phyloP scores from a whole-genome alignment of 2,329 filamentous ascomycete species.

The Coniochaeta sp. region DNA sequence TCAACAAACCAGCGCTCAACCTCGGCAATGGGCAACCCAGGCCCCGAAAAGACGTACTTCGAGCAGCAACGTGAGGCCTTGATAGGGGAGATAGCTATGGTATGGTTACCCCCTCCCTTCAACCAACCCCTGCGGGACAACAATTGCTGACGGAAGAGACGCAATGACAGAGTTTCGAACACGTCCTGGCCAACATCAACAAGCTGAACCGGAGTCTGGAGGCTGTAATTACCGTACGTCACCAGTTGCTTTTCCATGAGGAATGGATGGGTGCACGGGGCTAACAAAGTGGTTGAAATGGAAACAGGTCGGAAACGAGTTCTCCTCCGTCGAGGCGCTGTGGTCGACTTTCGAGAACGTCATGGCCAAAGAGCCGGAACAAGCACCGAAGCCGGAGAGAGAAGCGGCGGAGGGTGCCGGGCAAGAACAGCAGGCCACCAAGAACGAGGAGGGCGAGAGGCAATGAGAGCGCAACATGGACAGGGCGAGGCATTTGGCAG shows the following conservation, averaged over 20 bases:
- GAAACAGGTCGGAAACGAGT: constrained; percentile 83
- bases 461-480: too few species aligned
- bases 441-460: constrained; percentile 7
- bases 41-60: constrained; percentile 57
- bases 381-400: constrained; percentile 16
- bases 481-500: not conserved
- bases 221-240: constrained; percentile 74
- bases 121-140: not conserved
- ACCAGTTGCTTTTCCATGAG: not conserved
- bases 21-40: constrained; percentile 11
- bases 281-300: not conserved
- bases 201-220: constrained; percentile 89
- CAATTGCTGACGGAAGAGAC: not conserved
- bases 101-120: constrained; percentile 29
- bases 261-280: too few species aligned
- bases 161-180: constrained; percentile 76
- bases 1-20: constrained; percentile 22
- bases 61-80: constrained; percentile 69
- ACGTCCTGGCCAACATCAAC: constrained; percentile 93
- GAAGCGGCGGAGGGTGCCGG: constrained; percentile 17
- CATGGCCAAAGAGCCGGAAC: constrained; percentile 65
- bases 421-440: constrained; percentile 12
- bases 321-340: constrained; percentile 90
- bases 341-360: constrained; percentile 98
- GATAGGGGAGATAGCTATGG: constrained; percentile 66